These are phyloP conservation scores for Barnettozyma populi DNA, from an alignment of 805 yeast species.

Conservation along the genomic window DNA sequence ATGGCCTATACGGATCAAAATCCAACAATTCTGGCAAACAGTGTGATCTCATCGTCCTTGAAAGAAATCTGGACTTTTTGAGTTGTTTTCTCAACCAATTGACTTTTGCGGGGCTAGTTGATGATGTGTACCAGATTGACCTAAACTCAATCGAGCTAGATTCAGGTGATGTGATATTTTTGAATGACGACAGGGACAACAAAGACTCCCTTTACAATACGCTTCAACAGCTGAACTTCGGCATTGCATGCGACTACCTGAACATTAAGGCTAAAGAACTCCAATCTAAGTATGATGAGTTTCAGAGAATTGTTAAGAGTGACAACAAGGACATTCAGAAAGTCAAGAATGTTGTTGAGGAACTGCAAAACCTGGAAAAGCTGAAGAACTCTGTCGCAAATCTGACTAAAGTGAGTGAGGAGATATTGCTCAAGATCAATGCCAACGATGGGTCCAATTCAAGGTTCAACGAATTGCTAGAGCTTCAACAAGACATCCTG, in stretches of 20 bases:
- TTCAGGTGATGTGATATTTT: conserved; percentile 19
- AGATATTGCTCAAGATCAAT: conserved; percentile 43
- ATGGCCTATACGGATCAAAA: conserved; percentile 28
- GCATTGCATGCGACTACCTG: conserved; percentile 67
- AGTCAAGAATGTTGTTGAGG: conserved; percentile 67
- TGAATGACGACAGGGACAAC: conserved; percentile 18
- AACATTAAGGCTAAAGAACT: conserved; percentile 66
- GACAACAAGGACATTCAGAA: conserved; percentile 27
- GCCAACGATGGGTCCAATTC: conserved; percentile 9
- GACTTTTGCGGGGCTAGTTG: conserved; percentile 77
- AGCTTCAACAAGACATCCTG: conserved; percentile 66
- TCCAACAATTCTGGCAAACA: conserved; percentile 41
- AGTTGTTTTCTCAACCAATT: conserved; percentile 72
- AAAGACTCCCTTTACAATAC: conserved; percentile 38
- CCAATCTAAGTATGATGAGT: conserved; percentile 60
- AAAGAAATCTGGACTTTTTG: conserved; percentile 68
- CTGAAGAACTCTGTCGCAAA: conserved; percentile 63
- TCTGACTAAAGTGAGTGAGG: conserved; percentile 73
- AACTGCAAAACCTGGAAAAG: conserved; percentile 58
- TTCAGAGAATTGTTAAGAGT: conserved; percentile 34
- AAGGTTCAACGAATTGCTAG: conserved; percentile 28
- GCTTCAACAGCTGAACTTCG: conserved; percentile 67
- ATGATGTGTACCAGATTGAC: conserved; percentile 57
- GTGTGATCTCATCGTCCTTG: conserved; percentile 71
- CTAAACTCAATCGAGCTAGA: conserved; percentile 30